These are phyloP conservation scores for Cucumis sativus DNA, from an alignment of 306 rosid genomes.

Conservation along the genomic window Cucumber_9930_V3 NC_026661.2:1848001-1848500, in stretches of 20 bases:
- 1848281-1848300: not conserved
- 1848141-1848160: no score
- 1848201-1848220: not conserved
- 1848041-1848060: no score
- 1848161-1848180: not conserved
- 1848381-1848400: slow-evolving; percentile 32
- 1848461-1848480: slow-evolving; percentile 87
- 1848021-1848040: no score
- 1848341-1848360: not conserved
- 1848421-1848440: slow-evolving; percentile 48
- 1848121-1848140: no score
- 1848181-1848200: not conserved
- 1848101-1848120: no score
- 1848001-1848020: no score
- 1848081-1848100: no score
- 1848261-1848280: not conserved
- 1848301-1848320: not conserved
- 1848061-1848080: no score
- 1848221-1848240: not conserved
- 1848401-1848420: slow-evolving; percentile 28
- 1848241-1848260: not conserved
- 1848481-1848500: slow-evolving; percentile 91
- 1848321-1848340: not conserved
- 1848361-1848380: not conserved
- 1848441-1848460: slow-evolving; percentile 33